phyloP scores from a whole-genome alignment of 2,329 filamentous ascomycete genomes.

The Corniculantispora saksenae region DNA sequence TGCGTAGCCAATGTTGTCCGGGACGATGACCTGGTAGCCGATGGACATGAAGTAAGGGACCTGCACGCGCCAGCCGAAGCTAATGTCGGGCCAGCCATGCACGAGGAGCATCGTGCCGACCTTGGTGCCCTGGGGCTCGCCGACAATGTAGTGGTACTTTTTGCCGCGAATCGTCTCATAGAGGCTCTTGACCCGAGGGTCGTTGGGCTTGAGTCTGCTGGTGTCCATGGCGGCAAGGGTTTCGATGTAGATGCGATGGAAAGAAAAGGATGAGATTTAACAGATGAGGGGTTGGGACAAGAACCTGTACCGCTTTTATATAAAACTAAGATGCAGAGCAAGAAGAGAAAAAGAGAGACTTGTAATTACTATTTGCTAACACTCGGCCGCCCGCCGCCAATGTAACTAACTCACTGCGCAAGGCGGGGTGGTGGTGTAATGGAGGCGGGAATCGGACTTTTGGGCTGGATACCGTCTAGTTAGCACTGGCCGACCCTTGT shows the following conservation, averaged over 20 bases:
- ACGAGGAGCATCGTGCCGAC: slow-evolving; percentile 55
- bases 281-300: neutral
- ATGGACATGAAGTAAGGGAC: slow-evolving; percentile 73
- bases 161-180: slow-evolving; percentile 45
- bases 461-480: neutral
- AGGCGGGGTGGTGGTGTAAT: slow-evolving; percentile 4
- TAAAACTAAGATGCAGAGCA: neutral
- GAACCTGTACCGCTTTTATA: neutral
- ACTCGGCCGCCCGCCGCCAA: slow-evolving; percentile 4
- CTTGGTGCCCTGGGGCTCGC: slow-evolving; percentile 47
- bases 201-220: slow-evolving; percentile 66
- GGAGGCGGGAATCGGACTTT: slow-evolving; percentile 15
- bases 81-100: slow-evolving; percentile 82
- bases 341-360: neutral
- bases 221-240: slow-evolving; percentile 46
- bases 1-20: slow-evolving; percentile 86
- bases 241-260: neutral
- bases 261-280: neutral
- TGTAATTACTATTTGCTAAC: neutral
- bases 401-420: neutral
- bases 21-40: slow-evolving; percentile 76
- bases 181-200: slow-evolving; percentile 29
- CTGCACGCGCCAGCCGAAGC: slow-evolving; percentile 86
- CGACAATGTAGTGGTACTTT: slow-evolving; percentile 65
- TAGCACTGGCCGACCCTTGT: neutral